Conservation (phyloP, 2,329 filamentous ascomycete genomes). For the Ceratocystis variospora region DNA sequence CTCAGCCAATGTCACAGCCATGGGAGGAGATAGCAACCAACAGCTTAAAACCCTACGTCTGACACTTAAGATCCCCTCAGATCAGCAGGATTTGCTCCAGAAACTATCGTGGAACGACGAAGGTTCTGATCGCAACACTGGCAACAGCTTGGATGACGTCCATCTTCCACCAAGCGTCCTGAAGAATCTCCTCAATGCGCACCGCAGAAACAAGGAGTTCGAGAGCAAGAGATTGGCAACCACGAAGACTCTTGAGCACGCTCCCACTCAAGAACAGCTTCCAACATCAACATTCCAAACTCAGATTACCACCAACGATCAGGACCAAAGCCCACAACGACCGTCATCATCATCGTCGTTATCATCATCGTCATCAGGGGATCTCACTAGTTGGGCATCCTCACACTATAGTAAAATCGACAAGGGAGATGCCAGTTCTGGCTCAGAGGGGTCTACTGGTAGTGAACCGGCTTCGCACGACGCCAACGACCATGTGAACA, state of each 20-base stretch:
- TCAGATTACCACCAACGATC: neutral
- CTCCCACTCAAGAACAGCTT: neutral
- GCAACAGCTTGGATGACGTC: slow-evolving; percentile 10
- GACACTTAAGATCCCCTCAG: neutral
- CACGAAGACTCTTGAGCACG: neutral
- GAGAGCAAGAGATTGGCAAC: neutral
- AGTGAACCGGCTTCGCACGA: neutral
- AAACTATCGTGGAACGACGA: slow-evolving; percentile 2
- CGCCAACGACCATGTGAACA: neutral
- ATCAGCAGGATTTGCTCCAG: slow-evolving; percentile 11
- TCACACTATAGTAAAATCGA: too few species aligned
- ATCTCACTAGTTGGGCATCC: too few species aligned
- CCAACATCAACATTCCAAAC: neutral
- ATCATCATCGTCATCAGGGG: too few species aligned
- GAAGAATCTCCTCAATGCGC: slow-evolving; percentile 4
- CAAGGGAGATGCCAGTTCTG: too few species aligned
- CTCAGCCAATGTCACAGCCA: neutral
- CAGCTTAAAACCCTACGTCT: neutral
- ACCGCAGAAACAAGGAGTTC: neutral
- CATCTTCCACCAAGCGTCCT: slow-evolving; percentile 8
- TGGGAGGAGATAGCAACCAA: neutral
- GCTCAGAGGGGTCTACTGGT: neutral
- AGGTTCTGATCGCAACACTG: neutral
- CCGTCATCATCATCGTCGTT: neutral
- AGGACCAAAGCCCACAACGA: neutral